These are phyloP conservation scores for Cyclotella cryptica DNA, from an alignment of 108 stramenopile genomes.

Conservation along the genomic window DNA sequence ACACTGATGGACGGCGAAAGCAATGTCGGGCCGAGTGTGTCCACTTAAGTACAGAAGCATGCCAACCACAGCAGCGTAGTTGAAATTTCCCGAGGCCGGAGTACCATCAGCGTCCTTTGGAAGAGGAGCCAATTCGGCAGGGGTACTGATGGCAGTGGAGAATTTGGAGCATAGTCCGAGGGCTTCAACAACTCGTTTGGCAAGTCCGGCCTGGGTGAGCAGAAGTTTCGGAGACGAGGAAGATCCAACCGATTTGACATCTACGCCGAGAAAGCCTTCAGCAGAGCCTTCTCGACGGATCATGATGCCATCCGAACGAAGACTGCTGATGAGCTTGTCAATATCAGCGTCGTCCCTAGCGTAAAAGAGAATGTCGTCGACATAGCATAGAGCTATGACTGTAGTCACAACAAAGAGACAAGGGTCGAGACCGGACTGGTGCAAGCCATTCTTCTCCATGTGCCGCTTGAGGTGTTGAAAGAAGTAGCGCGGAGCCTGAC, in stretches of 20 bases:
- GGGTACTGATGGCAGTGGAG: not conserved
- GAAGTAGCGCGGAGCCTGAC: conserved; percentile 46
- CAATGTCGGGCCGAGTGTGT: conserved; percentile 47
- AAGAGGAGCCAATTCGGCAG: not conserved
- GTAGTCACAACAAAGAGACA: conserved; percentile 44
- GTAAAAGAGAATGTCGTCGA: no score
- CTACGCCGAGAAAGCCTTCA: conserved; percentile 45
- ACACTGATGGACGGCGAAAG: conserved; percentile 41
- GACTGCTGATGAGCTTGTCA: not conserved
- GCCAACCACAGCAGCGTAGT: conserved; percentile 39
- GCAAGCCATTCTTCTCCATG: conserved; percentile 20
- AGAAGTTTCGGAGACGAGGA: not conserved
- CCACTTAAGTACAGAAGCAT: conserved; percentile 52
- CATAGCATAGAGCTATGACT: conserved; percentile 22
- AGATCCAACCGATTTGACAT: conserved; percentile 22
- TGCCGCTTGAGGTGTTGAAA: conserved; percentile 23
- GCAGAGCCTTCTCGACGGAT: not conserved
- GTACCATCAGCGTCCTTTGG: conserved; percentile 14
- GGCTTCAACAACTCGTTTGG: not conserved
- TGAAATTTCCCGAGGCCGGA: not conserved
- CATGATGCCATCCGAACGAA: not conserved
- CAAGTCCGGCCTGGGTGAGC: conserved; percentile 47
- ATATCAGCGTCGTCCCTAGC: not conserved
- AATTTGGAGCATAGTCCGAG: not conserved
- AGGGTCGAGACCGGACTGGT: conserved; percentile 40